Base-by-base conservation (phyloP, 2,329 filamentous ascomycete genomes). In the Furcasterigmium sp. region DNA sequence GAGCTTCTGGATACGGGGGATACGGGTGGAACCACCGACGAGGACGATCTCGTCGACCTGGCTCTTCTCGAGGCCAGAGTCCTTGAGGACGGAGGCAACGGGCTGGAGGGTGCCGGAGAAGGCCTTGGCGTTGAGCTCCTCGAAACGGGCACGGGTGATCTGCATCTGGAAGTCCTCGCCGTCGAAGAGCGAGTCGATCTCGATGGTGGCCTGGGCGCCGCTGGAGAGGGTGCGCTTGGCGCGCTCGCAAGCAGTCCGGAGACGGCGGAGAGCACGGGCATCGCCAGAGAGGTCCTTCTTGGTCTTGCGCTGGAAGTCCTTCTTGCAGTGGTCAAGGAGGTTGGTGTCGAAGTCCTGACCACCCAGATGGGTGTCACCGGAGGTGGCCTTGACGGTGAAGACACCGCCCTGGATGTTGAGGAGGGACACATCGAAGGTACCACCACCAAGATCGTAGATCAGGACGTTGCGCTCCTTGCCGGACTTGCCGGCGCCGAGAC, bases 351-450 rank as follows among this genome's bases (percentile, higher is more conserved):
- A 97, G 64, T 96, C 91, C 66, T 93, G 84, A 61, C 91, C 91
- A 80, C 91, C 91, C 68, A 96, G 76, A 68, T 96, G 91, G 62
- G 90, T 96, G 63, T 98, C 91, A 82, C 93, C 93, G 62, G 91
- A 91, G 47, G 93, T 97, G 51, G 91, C 91, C 83, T 94, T 95
- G 69, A 97, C 93, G 53, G 91, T 95, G 82, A 98, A 98, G 62
- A 98, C 93, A 80, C 93, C 93, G 65, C 91, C 91, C 76, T 97
- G 90, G 68, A 98, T 97, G 80, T 95, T 91, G 37, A 98, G 82
- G 56, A 97, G 88, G 52, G 93, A 97, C 21, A 98, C 93, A 96
- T 98, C 93, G 75, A 98, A 98, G 69, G 93, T 98, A 82, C 93
- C 93, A 82, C 93, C 93, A 82, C 93, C 93, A 52, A 98, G 85